Base-by-base conservation (phyloP, 306 rosid species). In the Cercis canadensis region DNA sequence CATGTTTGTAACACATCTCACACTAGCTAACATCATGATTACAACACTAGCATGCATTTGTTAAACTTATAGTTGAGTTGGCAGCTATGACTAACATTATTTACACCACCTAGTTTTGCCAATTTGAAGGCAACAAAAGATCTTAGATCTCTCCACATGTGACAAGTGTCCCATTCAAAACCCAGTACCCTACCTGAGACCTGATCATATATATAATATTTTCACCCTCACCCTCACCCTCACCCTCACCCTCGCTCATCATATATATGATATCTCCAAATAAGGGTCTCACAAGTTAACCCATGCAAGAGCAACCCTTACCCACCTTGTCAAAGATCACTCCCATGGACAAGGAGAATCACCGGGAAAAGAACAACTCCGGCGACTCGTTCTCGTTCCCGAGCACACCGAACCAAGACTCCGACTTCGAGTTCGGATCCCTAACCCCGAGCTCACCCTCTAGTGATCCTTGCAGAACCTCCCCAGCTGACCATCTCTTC, bases 401-500 rank as follows among this genome's bases (percentile, higher is more conserved):
- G 0, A 83, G 87, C 88, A 87, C 95, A 2, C 95, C 85, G 0
- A 66, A 72, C 18, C 84, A 68, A 39, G 88, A 81, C 59, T 81
- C 92, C 0, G 88, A 85, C 65, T 92, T 92, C 15, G 97, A 87
- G 37, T 92, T 92, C 40, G 90, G 92, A 0, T 83, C 88, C 67
- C 50, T 90, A 3, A 88, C 89, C 1, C 96, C 89, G 0, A 87
- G 86, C 70, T 92, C 96, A 0, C 87, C 92, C 17, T 78, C 92
- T 17, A 49, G 56, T 4, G 86, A 78, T n/a, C 83, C 88, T 15
- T 82, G 67, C 72, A 80, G 67, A 32, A 69, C 79, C 53, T 92
- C 98, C 5, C 96, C 97, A 2, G 98, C 98, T 0, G 98, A 92
- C 57, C 88, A 93, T 52, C 67, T 93, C 66, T 93, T 93, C 89